Evolutionary conservation across 139 green algal species (phyloP), one percentile per base, ranked within the genome.

Genomic region (Choricystis sp.): DNA sequence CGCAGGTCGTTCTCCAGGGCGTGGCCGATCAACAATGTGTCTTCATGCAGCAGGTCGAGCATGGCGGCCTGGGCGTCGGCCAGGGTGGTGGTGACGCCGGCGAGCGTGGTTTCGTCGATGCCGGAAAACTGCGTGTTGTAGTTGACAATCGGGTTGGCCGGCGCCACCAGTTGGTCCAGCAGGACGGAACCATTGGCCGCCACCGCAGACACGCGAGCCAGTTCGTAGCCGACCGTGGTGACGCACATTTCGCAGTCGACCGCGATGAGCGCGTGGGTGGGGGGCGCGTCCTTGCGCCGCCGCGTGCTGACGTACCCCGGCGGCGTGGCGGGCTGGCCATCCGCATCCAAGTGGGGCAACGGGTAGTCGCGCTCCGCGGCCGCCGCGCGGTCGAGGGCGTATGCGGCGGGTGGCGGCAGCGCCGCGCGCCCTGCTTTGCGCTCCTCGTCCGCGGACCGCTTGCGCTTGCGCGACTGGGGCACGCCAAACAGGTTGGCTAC

Each of bases 201-300:
- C 2, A 95, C 69, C 28, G 92, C 65, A 5, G 77, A 85, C 0
- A 75, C 69, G 9, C 86, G 69, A 1, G 83, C 87, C 23, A 94
- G 73, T 69, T 94, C 83, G 63, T 82, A 85, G 0, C 84, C 85
- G 0, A 52, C 62, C 22, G 31, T 69, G 1, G 81, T 92, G 26
- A 83, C 70, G 66, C 81, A 89, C 86, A 95, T 94, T 71, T 95
- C 88, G 62, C 88, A 95, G 66, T 95, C 88, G 25, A 94, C 48
- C 0, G 66, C 85, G 3, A 93, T 61, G 68, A 94, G 57, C 2
- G 77, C 56, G 16, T 63, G 57, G 2, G 40, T 26, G 59, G 29
- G 24, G 9, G 57, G 25, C 28, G 31, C 48, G 24, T 72, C 40
- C 57, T 59, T 48, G 57, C 60, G 56, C 65, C 58, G 60, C 31